Evolutionary conservation across 106 monocot genomes (phyloP), one percentile per base, ranked within the genome.

Genomic region (Phalaenopsis equestris): DNA sequence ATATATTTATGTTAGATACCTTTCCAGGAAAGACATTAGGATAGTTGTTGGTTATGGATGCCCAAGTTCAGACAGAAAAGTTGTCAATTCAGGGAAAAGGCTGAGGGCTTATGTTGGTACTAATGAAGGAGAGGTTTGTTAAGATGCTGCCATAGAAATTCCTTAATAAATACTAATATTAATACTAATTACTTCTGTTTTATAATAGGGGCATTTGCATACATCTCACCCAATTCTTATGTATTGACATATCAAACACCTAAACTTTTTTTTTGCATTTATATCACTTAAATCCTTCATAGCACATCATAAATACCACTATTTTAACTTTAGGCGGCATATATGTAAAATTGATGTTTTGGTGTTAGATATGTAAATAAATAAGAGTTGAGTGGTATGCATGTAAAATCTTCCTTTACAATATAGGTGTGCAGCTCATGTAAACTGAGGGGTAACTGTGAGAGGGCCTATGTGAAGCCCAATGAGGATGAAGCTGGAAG

Each of bases 11-110:
- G 86, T 74, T 86, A 98, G 97, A 83, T 89, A 85, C 85, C 83
- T 98, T 8, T 89, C 94, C 1, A 86, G 90, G 64, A 81, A 80
- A 75, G 94, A 98, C 75, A 92, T 98, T 81, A 82, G 89, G n/a
- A 41, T 84, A 10, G 77, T 92, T 81, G 86, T 82, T 38, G 82
- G 77, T 81, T 89, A 64, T 83, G 97, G 97, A 56, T 98, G 97
- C 84, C 97, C 97, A 38, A 94, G 87, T 76, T 75, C 86, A 72
- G 97, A 98, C 73, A 86, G 94, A 75, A 98, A 98, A 87, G 90
- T 94, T 81, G 87, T 94, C 56, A 98, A 94, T 83, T 98, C 97
- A 21, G 92, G 87, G 67, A 98, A 98, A 84, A 92, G 94, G 15
- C 85, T 98, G 74, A 83, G 97, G 75, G 90, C 94, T 87, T 82